A percentile compares a stretch with the other conserved stretches of the same genome.
phyloP scores from a whole-genome alignment of 139 green algal genomes.

The Chlorella ohadii region DNA sequence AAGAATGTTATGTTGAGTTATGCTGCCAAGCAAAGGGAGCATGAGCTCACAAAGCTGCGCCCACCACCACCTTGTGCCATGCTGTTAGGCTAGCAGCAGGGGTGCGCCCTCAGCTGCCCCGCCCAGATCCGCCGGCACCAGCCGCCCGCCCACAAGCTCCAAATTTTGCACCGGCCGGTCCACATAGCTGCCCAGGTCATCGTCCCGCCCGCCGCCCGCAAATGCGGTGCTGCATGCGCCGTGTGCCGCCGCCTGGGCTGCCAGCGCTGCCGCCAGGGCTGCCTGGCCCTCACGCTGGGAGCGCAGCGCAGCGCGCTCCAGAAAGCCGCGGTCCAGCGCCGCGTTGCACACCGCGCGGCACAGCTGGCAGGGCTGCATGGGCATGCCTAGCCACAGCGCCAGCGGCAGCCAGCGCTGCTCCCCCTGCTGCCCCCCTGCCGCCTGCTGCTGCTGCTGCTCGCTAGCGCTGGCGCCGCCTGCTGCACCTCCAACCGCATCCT shows the following conservation, averaged over 20 bases:
- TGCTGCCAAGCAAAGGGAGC: too few relatives aligned
- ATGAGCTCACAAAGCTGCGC: too few relatives aligned
- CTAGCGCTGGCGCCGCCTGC: background rate
- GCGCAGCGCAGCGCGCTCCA: conserved; percentile 41
- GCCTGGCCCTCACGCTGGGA: conserved; percentile 54
- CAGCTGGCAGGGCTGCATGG: conserved; percentile 71
- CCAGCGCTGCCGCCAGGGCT: conserved; percentile 56
- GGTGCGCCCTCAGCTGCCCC: conserved; percentile 56
- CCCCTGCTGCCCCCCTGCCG: background rate
- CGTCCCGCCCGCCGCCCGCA: background rate
- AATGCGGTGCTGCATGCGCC: conserved; percentile 48
- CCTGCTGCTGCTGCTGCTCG: background rate
- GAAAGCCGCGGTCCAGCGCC: conserved; percentile 51
- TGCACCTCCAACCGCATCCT: too few relatives aligned
- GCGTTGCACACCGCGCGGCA: conserved; percentile 76
- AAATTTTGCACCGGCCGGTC: conserved; percentile 64
- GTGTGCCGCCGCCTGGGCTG: conserved; percentile 52
- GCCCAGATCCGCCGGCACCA: conserved; percentile 44
- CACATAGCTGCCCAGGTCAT: conserved; percentile 43
- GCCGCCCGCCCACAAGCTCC: conserved; percentile 59
- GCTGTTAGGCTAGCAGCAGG: background rate
- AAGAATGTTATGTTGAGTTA: too few relatives aligned
- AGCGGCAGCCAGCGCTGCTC: conserved; percentile 74
- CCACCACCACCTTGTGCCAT: too few relatives aligned
- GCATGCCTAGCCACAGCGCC: conserved; percentile 75